Evolutionary conservation across 495 filamentous ascomycete genomes (phyloP), one percentile per base, ranked within the genome.

Genomic region (Neurospora sp.): DNA sequence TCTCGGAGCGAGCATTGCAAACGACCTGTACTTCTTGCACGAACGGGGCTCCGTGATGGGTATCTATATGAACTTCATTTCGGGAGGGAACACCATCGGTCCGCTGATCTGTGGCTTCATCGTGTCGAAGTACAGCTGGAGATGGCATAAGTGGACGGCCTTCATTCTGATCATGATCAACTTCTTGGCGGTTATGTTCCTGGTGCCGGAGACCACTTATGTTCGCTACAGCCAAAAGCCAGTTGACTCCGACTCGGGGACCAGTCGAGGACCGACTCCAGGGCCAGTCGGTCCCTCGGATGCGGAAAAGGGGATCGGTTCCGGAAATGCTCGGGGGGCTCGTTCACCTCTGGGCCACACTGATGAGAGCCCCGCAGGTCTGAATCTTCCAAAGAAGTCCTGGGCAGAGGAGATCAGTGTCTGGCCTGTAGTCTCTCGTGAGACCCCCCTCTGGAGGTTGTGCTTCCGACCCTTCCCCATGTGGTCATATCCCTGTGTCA

Each of bases 1-100:
- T 6, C 69, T 82, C 14, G 83, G 82, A 2, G 80, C 78, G 22
- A 82, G 81, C 40, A 81, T 80, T 12, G 82, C 83, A 39, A 79
- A 80, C 59, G 83, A 85, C 69, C 68, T 85, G 59, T 85, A 81
- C 72, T 84, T 83, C 61, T 74, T 82, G 35, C 82, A 84, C 68
- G 80, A 85, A 73, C 74, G 82, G 14, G 83, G 83, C 20, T 72
- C 79, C 68, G 80, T 78, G 74, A 82, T 83, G 77, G 81, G 83
- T 35, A 38, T 83, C 44, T 84, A 80, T 69, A 83, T 80, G 75
- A 78, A 79, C 71, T 83, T 83, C 73, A 78, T 85, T 35, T 75
- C 77, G 6, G 81, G 81, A 35, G 83, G 82, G 3, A 79, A 82
- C 69, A 80, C 81, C 38, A 39, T 84, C 40, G 83, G 81, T 1